Base-by-base conservation (phyloP, 2,329 filamentous ascomycete species). In the Alternaria panax region DNA sequence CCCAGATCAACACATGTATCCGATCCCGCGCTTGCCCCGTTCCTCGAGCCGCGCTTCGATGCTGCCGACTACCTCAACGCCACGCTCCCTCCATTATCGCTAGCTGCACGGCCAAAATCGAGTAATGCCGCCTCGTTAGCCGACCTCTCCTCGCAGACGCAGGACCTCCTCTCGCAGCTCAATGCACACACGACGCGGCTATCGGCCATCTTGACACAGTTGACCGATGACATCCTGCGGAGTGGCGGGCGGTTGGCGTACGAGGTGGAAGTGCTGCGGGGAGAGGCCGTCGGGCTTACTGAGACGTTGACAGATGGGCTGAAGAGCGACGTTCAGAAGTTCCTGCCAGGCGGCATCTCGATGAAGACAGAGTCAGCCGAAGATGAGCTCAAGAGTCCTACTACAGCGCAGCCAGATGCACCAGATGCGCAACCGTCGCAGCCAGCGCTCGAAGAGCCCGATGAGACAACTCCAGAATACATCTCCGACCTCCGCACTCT, bases 191-290 rank as follows among this genome's bases (percentile, higher is more conserved):
- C 93, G 2, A 90, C 92, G 18, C 87, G 93, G 45, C 82, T 97
- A 7, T 92, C 93, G 14, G 88, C 85, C 54, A 91, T 89, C 45
- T 84, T 99, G 58, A 97, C 93, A 30, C 90, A 94, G 72, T 83
- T 98, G 60, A 97, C 95, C 11, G 94, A 99, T 77, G 95, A 98
- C 68, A 98, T 99, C 64, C 80, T 99, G 62, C 87, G 95, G 57
- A 93, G 92, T 71, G 92, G 93, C 25, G 92, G 92, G 65, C 86
- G 94, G 4, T 82, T 99, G 57, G 92, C 93, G 20, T 99, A 99
- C 74, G 92, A 98, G 79, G 94, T 98, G 20, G 94, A 98, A 78
- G 86, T 98, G 18, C 79, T 98, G 48, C 87, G 93, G n/a, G 93
- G 93, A 63, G 93, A 97, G 79, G 91, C 92, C 2, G 80, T 93